Percentiles rank a stretch among this genome's conserved stretches.
Conservation (phyloP, 176 grass and related monocot species). For the Musa itinerans region DNA sequence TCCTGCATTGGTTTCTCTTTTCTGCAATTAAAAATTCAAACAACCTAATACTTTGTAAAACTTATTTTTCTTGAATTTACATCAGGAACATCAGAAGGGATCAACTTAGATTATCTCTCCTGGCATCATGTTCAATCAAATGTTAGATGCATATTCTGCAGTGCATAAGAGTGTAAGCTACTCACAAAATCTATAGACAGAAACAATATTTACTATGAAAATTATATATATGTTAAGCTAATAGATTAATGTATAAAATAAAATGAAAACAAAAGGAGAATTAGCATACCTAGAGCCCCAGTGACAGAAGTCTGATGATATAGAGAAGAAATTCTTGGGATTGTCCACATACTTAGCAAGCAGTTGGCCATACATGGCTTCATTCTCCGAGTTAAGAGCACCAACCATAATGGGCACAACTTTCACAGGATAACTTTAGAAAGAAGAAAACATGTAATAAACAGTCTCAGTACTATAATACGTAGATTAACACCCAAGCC, state of each 20-base stretch:
- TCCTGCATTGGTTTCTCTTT: no score
- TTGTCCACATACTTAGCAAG: slow-evolving; percentile 85
- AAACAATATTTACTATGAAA: no score
- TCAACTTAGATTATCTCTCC: no score
- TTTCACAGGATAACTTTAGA: slow-evolving; percentile 61
- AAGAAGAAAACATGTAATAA: slow-evolving; percentile 6
- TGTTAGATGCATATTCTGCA: no score
- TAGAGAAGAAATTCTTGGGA: slow-evolving; percentile 83
- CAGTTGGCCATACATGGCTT: slow-evolving; percentile 74
- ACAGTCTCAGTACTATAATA: slow-evolving; percentile 5
- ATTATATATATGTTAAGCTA: neutral
- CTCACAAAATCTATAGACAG: no score
- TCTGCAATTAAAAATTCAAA: no score
- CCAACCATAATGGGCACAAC: slow-evolving; percentile 90
- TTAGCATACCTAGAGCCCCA: slow-evolving; percentile 73
- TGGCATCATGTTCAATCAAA: no score
- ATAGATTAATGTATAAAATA: neutral
- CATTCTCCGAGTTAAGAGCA: slow-evolving; percentile 62
- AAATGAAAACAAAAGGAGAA: neutral
- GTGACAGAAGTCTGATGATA: slow-evolving; percentile 95
- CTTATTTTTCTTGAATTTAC: no score
- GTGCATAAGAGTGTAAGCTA: no score
- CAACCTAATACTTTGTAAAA: no score
- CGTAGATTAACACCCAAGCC: neutral
- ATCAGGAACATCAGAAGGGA: no score